Percentiles rank a stretch among this genome's conserved stretches.
phyloP scores from a whole-genome alignment of 768 basidiomycete genomes.

The Kwoniella europaea region DNA sequence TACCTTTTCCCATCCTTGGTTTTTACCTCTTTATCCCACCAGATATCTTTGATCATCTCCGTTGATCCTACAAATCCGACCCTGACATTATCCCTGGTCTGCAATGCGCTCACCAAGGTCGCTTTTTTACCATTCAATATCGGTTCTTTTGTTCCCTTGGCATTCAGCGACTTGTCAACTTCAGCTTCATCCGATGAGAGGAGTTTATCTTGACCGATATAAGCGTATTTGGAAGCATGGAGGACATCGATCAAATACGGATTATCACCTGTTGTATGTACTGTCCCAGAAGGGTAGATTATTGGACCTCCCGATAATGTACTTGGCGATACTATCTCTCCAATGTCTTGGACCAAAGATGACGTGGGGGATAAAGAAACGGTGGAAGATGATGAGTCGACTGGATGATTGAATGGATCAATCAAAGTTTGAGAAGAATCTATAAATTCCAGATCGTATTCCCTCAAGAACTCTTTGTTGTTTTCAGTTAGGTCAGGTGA shows the following conservation, averaged over 20 bases:
- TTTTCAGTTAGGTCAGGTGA: slow-evolving; percentile 65
- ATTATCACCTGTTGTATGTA: slow-evolving; percentile 46
- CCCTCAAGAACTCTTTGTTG: slow-evolving; percentile 80
- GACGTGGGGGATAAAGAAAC: slow-evolving; percentile 66
- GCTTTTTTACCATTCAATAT: slow-evolving; percentile 77
- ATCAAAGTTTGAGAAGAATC: slow-evolving; percentile 81
- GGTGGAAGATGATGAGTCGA: slow-evolving; percentile 69
- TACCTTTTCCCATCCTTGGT: slow-evolving; percentile 60
- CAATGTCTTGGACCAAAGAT: slow-evolving; percentile 72
- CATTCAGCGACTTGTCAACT: slow-evolving; percentile 69
- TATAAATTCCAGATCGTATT: slow-evolving; percentile 88
- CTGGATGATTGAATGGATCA: slow-evolving; percentile 80
- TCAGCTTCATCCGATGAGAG: slow-evolving; percentile 68
- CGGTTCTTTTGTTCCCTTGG: slow-evolving; percentile 64
- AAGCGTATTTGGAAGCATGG: slow-evolving; percentile 65
- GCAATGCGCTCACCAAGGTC: slow-evolving; percentile 84
- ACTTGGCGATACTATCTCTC: slow-evolving; percentile 58
- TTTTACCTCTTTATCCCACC: slow-evolving; percentile 67
- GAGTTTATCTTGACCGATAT: slow-evolving; percentile 62
- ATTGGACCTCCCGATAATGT: slow-evolving; percentile 45
- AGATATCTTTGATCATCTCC: slow-evolving; percentile 78
- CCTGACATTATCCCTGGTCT: slow-evolving; percentile 76
- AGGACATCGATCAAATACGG: slow-evolving; percentile 84
- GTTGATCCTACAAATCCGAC: slow-evolving; percentile 81
- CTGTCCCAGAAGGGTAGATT: slow-evolving; percentile 44